Base-by-base conservation (phyloP, 371 early-diverging fungal species). In the Entomophthora muscae region DNA sequence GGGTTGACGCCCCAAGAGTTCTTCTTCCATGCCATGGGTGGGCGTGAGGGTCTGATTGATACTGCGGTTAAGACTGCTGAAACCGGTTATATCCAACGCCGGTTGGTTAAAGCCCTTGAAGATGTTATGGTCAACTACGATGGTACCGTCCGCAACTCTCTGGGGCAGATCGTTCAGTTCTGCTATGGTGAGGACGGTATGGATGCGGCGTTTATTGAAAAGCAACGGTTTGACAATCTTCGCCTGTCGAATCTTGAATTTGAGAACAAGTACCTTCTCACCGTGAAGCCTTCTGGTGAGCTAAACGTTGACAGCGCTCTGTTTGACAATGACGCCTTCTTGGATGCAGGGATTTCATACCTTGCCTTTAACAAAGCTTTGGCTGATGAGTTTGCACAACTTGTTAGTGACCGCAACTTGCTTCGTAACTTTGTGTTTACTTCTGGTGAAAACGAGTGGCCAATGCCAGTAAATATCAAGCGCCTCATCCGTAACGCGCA, bases 11-110 rank as follows among this genome's bases (percentile, higher is more conserved):
- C 99, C 3, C 89, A 90, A 54, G 99, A 99, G 76, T 99, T 98
- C 78, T 99, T 93, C 75, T 99, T 99, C 86, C 99, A 99, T 78
- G 98, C 99, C 28, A 99, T 99, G 98, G 98, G 98, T 78, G 99
- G 99, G 71, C 88, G 99, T 78, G 99, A 99, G 83, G 99, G 87
- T 75, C 73, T 88, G 63, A 98, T 98, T 71, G 99, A 98, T 78
- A 98, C 99, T 42, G 98, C 99, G 63, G 95, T 97, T 63, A 99
- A 99, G 75, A 99, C 99, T 22, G 99, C 99, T 26, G 99, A 99
- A 74, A 98, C 99, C 3, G 99, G 99, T 55, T 99, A 99, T 75
- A 98, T 99, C 66, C 99, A 99, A 74, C 94, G 99, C 71, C 91
- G 99, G 75, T 78, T 99, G 32, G 92, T 99, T 52, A 99, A 99